Evolutionary conservation across 257 asterid genomes (phyloP).

Genomic region (Przewalskia tangutica): DNA sequence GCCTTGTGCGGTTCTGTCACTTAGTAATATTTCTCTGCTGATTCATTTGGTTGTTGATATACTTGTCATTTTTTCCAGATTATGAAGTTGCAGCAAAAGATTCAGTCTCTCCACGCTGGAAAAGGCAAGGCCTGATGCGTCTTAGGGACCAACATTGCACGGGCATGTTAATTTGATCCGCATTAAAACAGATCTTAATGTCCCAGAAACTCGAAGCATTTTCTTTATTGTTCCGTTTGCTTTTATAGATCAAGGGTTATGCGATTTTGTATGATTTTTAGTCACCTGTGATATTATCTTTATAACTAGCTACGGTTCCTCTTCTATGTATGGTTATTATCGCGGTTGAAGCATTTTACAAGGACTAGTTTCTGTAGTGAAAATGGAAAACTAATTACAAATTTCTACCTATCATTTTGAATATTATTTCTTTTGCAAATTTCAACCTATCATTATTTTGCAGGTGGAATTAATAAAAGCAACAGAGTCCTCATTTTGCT

Average conservation of each 20-base stretch:
- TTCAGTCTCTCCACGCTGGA: conserved; percentile 75
- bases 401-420: neutral
- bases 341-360: neutral
- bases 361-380: neutral
- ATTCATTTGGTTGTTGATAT: neutral
- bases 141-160: neutral
- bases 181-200: neutral
- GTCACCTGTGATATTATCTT: neutral
- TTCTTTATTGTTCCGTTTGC: neutral
- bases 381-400: neutral
- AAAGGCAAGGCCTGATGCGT: conserved; percentile 53
- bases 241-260: neutral
- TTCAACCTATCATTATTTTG: neutral
- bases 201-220: neutral
- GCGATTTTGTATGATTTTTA: neutral
- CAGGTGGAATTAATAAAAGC: neutral
- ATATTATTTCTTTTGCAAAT: neutral
- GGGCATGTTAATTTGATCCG: neutral
- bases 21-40: neutral
- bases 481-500: neutral
- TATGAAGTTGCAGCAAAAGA: conserved; percentile 69
- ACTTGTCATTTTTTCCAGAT: conserved; percentile 34
- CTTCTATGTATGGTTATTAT: neutral
- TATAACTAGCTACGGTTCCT: neutral
- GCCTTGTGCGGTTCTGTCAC: neutral